phyloP scores from a whole-genome alignment of 139 green algal species.

The Raphidocelis subcapitata region DNA sequence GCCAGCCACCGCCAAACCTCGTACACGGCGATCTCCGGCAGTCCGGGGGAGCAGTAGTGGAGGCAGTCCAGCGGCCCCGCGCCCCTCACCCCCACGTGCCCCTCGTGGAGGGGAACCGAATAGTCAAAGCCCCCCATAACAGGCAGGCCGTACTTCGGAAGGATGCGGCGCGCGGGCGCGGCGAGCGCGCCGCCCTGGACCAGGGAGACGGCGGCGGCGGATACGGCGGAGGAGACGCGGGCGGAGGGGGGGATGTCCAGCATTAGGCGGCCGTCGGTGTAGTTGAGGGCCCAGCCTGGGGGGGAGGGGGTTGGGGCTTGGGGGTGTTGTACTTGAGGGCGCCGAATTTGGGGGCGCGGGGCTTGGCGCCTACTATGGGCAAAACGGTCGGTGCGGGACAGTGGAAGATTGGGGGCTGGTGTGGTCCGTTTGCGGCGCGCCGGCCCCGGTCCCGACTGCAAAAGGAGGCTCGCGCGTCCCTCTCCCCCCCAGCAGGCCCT shows the following conservation, averaged over 20 bases:
- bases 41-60: slow-evolving; percentile 7
- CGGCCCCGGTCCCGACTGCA: not conserved
- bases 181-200: not conserved
- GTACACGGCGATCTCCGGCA: slow-evolving; percentile 4
- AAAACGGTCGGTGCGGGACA: not conserved
- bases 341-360: too few species aligned
- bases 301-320: not conserved
- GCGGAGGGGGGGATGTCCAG: not conserved
- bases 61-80: not conserved
- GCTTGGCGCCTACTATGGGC: too few species aligned
- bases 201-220: not conserved
- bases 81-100: not conserved
- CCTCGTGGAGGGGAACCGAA: not conserved
- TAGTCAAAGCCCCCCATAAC: not conserved
- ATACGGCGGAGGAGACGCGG: not conserved
- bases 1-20: not conserved
- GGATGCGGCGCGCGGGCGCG: not conserved
- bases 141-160: not conserved
- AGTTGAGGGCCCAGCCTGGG: not conserved
- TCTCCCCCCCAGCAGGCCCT: not conserved
- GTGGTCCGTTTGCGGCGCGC: too few species aligned
- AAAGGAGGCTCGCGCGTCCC: too few species aligned
- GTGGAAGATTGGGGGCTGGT: not conserved
- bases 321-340: too few species aligned
- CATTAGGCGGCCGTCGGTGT: not conserved